These are phyloP conservation scores for Pichia rugopelliculosa DNA, from an alignment of 805 yeast genomes.

Conservation along the genomic window DNA sequence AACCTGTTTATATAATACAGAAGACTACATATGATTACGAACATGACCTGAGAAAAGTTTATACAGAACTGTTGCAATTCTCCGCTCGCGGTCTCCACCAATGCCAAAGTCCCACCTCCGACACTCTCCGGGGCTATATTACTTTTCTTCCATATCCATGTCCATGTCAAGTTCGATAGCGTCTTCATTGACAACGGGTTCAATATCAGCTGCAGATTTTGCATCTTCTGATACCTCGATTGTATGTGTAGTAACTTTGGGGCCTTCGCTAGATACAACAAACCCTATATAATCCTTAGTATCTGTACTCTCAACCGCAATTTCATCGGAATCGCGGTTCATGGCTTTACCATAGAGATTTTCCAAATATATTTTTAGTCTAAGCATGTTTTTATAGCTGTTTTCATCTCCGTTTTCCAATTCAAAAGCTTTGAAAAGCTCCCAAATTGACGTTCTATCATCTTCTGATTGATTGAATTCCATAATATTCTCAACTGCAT, in stretches of 20 bases:
- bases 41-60: neutral
- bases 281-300: slow-evolving; percentile 37
- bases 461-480: slow-evolving; percentile 24
- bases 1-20: neutral
- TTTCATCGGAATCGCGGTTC: neutral
- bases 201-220: neutral
- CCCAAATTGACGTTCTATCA: slow-evolving; percentile 42
- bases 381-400: slow-evolving; percentile 66
- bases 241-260: slow-evolving; percentile 26
- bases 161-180: slow-evolving; percentile 50
- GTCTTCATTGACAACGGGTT: slow-evolving; percentile 40
- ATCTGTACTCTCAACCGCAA: slow-evolving; percentile 17
- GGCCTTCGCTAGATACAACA: slow-evolving; percentile 35
- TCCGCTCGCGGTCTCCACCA: neutral
- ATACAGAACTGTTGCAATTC: neutral
- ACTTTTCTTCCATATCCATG: neutral
- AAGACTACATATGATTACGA: too few relatives aligned
- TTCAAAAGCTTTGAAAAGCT: slow-evolving; percentile 69
- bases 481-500: slow-evolving; percentile 39
- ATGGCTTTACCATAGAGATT: slow-evolving; percentile 1
- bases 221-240: slow-evolving; percentile 7
- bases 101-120: neutral
- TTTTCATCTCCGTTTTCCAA: slow-evolving; percentile 60
- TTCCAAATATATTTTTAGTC: slow-evolving; percentile 41
- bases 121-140: neutral